A percentile compares a stretch with the other conserved stretches of the same genome.
These are phyloP conservation scores for Aspergillus costaricaensis DNA, from an alignment of 2,329 filamentous ascomycete genomes.

Conservation along the genomic window DNA sequence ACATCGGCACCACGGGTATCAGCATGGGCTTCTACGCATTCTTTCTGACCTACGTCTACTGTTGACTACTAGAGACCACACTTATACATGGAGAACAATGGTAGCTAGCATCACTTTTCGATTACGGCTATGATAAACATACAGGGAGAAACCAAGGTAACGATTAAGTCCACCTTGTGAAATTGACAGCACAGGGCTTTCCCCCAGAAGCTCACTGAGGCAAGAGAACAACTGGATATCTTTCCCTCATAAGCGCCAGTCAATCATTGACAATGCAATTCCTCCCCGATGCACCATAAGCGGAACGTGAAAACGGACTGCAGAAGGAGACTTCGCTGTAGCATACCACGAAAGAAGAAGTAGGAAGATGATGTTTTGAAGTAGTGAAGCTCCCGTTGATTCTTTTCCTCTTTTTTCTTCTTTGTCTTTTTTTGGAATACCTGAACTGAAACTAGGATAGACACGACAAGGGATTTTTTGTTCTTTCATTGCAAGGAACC, in stretches of 20 bases:
- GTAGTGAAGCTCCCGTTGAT: constrained; percentile 29
- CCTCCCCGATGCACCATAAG: constrained; percentile 37
- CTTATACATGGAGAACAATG: constrained; percentile 20
- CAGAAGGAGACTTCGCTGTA: constrained; percentile 21
- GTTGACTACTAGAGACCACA: constrained; percentile 2
- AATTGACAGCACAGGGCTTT: constrained; percentile 90
- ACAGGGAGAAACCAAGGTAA: constrained; percentile 63
- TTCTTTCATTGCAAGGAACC: constrained; percentile 18
- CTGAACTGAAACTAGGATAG: constrained; percentile 43
- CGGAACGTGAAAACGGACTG: constrained; percentile 30
- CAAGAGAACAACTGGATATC: constrained; percentile 69
- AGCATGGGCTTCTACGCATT: neutral
- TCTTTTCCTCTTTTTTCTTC: constrained; percentile 37
- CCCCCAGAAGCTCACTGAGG: constrained; percentile 63
- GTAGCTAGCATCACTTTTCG: constrained; percentile 39
- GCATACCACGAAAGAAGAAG: constrained; percentile 32
- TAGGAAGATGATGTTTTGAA: constrained; percentile 31
- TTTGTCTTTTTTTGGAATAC: constrained; percentile 32
- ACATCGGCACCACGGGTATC: neutral
- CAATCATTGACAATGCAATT: constrained; percentile 55
- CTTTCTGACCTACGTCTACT: neutral
- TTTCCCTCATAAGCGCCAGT: constrained; percentile 98
- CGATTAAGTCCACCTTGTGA: constrained; percentile 85
- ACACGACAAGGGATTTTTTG: constrained; percentile 38
- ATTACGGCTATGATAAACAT: constrained; percentile 41